phyloP scores from a whole-genome alignment of 106 monocot species.

The Dendrobium nobile region DNA sequence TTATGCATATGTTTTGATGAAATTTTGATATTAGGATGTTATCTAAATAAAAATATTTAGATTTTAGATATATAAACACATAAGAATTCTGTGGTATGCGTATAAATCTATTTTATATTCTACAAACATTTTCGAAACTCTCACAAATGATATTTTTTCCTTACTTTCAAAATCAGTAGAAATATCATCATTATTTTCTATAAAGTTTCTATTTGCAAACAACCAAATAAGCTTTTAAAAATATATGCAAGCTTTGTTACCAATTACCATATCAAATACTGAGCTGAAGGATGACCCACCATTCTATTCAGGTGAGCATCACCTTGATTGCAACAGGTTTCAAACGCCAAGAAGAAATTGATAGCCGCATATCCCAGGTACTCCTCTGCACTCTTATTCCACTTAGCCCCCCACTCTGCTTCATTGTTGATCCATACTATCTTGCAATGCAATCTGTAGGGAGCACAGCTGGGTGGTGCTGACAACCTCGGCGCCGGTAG shows the following conservation, averaged over 20 bases:
- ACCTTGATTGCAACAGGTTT: slow-evolving; percentile 93
- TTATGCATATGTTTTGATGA: too few relatives aligned
- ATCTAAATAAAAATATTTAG: background rate
- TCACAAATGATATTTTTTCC: too few relatives aligned
- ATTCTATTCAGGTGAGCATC: slow-evolving; percentile 67
- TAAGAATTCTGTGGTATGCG: too few relatives aligned
- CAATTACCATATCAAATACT: background rate
- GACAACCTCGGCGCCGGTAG: slow-evolving; percentile 33
- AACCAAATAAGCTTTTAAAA: background rate
- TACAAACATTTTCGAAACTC: too few relatives aligned
- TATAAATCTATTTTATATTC: background rate
- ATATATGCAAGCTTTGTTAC: background rate
- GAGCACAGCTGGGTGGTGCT: slow-evolving; percentile 27
- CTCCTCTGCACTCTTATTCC: background rate
- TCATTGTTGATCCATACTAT: background rate
- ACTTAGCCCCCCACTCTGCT: background rate
- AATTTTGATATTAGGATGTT: too few relatives aligned
- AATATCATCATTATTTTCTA: too few relatives aligned
- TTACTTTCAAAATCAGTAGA: too few relatives aligned
- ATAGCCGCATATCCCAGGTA: slow-evolving; percentile 53
- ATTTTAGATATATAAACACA: background rate
- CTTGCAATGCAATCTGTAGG: slow-evolving; percentile 26
- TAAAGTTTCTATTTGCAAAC: too few relatives aligned
- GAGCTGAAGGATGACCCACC: background rate
- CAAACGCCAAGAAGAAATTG: slow-evolving; percentile 72